phyloP scores from a whole-genome alignment of 2,329 filamentous ascomycete genomes.

The Fonsecaea multimorphosa region DNA sequence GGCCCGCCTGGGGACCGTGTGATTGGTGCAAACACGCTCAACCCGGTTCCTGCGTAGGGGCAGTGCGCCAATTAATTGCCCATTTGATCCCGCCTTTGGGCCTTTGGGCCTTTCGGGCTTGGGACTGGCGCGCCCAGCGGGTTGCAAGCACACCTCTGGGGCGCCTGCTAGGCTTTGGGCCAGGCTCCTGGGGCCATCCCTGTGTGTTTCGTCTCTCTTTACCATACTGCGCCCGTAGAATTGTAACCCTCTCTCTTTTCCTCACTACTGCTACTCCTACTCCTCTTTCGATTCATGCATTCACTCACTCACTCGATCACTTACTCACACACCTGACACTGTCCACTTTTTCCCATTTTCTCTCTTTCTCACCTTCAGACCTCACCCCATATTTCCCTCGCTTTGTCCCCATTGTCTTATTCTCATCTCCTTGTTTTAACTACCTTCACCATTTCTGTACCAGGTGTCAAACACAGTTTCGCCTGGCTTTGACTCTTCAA shows the following conservation, averaged over 20 bases:
- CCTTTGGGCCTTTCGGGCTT: too few species aligned
- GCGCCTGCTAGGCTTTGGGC: background rate
- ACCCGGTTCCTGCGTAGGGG: background rate
- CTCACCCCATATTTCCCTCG: slow-evolving; percentile 19
- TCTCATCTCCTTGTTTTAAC: slow-evolving; percentile 10
- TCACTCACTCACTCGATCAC: slow-evolving; percentile 19
- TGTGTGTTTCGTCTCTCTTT: slow-evolving; percentile 7
- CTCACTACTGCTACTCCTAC: background rate
- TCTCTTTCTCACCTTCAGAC: slow-evolving; percentile 15
- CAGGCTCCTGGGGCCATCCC: background rate
- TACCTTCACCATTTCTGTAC: background rate
- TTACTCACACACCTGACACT: slow-evolving; percentile 18
- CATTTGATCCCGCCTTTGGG: slow-evolving; percentile 5
- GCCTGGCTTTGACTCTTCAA: background rate
- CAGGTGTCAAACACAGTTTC: background rate
- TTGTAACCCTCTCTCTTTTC: background rate
- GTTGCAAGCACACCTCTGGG: too few species aligned
- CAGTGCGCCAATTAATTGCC: slow-evolving; percentile 16
- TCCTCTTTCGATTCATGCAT: slow-evolving; percentile 7
- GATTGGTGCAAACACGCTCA: slow-evolving; percentile 13
- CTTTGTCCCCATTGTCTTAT: slow-evolving; percentile 25
- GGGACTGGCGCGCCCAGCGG: too few species aligned
- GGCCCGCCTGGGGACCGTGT: background rate
- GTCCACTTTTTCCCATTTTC: slow-evolving; percentile 8
- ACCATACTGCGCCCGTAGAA: background rate